phyloP scores from a whole-genome alignment of 2,329 filamentous ascomycete genomes.

The Raffaelea albimanens region DNA sequence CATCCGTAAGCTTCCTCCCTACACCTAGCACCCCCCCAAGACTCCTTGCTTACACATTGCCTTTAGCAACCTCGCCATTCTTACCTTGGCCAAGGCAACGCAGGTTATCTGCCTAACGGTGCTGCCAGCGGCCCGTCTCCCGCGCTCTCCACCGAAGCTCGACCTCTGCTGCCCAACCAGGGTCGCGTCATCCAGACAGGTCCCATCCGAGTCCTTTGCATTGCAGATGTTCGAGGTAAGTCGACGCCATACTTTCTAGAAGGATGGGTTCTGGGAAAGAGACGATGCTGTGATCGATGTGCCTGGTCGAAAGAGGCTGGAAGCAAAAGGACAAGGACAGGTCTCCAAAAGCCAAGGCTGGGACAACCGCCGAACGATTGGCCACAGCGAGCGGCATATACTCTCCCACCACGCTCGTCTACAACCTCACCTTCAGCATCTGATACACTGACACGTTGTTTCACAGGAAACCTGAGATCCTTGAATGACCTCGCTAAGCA shows the following conservation, averaged over 20 bases:
- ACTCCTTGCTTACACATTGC: neutral
- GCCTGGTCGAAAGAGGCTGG: too few species aligned
- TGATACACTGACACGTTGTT: too few species aligned
- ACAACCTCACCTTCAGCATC: neutral
- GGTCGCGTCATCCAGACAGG: constrained; percentile 57
- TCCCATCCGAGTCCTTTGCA: constrained; percentile 57
- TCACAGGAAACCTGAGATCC: constrained; percentile 86
- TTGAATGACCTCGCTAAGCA: constrained; percentile 94
- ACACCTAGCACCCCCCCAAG: too few species aligned
- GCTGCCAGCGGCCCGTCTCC: constrained; percentile 33
- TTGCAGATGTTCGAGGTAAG: constrained; percentile 63
- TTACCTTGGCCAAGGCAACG: constrained; percentile 31
- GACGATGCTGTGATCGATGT: too few species aligned
- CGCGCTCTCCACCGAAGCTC: constrained; percentile 47
- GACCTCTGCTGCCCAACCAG: constrained; percentile 58
- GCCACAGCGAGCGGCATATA: too few species aligned
- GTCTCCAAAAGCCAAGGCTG: too few species aligned
- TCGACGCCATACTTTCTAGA: neutral
- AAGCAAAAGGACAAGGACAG: too few species aligned
- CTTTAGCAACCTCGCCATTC: constrained; percentile 25
- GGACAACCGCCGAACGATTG: too few species aligned
- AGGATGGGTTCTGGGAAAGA: too few species aligned
- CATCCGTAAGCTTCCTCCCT: constrained; percentile 8
- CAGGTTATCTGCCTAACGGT: constrained; percentile 55
- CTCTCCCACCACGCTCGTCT: neutral